Conservation (phyloP, 495 filamentous ascomycete species). For the Chaetomidium leptoderma region DNA sequence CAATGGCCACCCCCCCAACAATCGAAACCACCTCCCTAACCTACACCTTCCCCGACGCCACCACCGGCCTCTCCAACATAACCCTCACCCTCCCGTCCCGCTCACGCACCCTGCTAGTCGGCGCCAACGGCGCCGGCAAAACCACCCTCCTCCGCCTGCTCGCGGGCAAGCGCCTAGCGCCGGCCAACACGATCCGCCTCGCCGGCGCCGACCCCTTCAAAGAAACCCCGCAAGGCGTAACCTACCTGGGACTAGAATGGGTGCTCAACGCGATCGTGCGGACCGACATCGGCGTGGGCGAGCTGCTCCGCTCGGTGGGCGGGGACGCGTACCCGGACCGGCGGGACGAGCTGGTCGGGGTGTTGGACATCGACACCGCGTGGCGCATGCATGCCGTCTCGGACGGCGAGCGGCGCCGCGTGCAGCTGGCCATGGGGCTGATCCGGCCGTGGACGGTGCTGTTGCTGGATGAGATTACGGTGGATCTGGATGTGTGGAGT, state of each 20-base stretch:
- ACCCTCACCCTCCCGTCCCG: conserved; percentile 70
- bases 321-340: conserved; percentile 76
- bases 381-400: conserved; percentile 96
- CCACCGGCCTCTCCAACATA: conserved; percentile 65
- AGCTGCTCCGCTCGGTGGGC: conserved; percentile 79
- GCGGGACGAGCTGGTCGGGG: conserved; percentile 76
- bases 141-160: conserved; percentile 84
- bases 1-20: conserved; percentile 14
- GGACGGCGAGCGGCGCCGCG: conserved; percentile 85
- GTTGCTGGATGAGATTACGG: conserved; percentile 94
- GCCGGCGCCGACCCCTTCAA: conserved; percentile 87
- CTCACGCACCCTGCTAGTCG: conserved; percentile 87
- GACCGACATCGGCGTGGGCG: conserved; percentile 85
- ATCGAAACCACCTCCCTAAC: conserved; percentile 69
- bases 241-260: conserved; percentile 97
- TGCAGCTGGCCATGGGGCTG: conserved; percentile 94
- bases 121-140: conserved; percentile 96
- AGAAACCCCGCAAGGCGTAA: conserved; percentile 81
- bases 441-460: conserved; percentile 89
- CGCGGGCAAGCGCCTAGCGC: conserved; percentile 90
- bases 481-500: conserved; percentile 85
- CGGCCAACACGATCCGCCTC: conserved; percentile 63
- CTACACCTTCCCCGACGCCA: conserved; percentile 83
- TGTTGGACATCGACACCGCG: conserved; percentile 83
- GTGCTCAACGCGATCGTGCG: conserved; percentile 96